A percentile compares a stretch with the other conserved stretches of the same genome.
These are phyloP conservation scores for Penicillium janthinellum DNA, from an alignment of 2,329 filamentous ascomycete species.

Conservation along the genomic window DNA sequence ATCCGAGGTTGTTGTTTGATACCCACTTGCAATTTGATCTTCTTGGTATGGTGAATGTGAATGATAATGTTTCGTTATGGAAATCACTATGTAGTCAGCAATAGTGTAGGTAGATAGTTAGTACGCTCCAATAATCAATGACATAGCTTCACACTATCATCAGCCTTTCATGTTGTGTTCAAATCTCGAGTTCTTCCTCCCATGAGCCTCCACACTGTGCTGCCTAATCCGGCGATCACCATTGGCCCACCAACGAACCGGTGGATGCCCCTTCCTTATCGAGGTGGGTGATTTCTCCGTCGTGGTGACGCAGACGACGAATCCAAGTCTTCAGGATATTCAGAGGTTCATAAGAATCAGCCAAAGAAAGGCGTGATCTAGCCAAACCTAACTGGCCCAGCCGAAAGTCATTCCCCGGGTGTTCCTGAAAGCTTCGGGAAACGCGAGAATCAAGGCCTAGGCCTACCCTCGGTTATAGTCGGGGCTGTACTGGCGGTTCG, in stretches of 20 bases:
- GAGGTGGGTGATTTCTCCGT: neutral
- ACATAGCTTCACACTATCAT: neutral
- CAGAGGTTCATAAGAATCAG: neutral
- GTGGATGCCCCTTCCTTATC: neutral
- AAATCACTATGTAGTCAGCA: neutral
- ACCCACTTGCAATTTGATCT: neutral
- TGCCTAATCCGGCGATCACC: neutral
- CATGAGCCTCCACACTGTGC: neutral
- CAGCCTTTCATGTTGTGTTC: neutral
- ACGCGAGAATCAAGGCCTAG: neutral
- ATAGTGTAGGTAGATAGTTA: neutral
- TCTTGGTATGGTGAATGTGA: neutral
- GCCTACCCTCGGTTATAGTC: conserved; percentile 1
- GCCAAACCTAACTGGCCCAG: no score
- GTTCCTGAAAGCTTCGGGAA: neutral
- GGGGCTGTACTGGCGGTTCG: neutral
- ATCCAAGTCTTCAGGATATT: neutral
- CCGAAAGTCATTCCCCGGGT: neutral
- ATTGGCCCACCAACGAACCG: neutral
- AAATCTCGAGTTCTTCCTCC: neutral
- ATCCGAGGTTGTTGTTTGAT: neutral
- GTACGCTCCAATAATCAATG: neutral
- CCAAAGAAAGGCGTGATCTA: neutral
- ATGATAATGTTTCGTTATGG: neutral
- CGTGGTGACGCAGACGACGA: neutral